phyloP scores from a whole-genome alignment of 2,329 filamentous ascomycete genomes.

The Plenodomus lindquistii region DNA sequence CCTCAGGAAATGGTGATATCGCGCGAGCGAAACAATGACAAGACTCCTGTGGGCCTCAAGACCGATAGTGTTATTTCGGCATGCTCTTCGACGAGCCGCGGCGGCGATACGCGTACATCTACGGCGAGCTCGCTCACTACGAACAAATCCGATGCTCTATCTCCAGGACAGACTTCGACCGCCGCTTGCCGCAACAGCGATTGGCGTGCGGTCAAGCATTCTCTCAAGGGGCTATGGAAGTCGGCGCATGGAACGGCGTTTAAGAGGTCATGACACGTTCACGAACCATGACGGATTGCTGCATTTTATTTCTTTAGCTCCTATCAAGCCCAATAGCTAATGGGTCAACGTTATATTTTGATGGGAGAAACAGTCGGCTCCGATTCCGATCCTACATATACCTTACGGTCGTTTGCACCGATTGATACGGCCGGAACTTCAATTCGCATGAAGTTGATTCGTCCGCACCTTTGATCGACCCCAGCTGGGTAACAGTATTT shows the following conservation, averaged over 20 bases:
- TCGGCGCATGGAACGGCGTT: conserved; percentile 40
- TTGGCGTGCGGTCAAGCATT: conserved; percentile 37
- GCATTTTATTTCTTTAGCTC: not conserved
- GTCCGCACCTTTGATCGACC: not conserved
- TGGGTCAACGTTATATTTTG: not conserved
- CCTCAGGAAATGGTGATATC: conserved; percentile 52
- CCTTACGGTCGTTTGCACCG: not conserved
- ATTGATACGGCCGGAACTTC: not conserved
- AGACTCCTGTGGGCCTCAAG: conserved; percentile 44
- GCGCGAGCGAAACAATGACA: conserved; percentile 35
- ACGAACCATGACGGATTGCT: conserved; percentile 18
- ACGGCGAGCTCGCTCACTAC: conserved; percentile 29
- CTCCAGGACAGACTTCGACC: conserved; percentile 14
- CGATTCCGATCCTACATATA: not conserved
- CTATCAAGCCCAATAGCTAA: not conserved
- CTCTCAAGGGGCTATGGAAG: conserved; percentile 38
- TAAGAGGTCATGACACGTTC: conserved; percentile 29
- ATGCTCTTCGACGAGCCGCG: conserved; percentile 27
- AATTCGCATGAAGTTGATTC: not conserved
- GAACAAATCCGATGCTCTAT: conserved; percentile 24
- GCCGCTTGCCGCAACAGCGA: conserved; percentile 35
- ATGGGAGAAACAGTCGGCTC: not conserved
- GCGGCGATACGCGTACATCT: conserved; percentile 23
- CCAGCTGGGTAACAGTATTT: too few species aligned
- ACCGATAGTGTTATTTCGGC: conserved; percentile 33